These are phyloP conservation scores for Blastomyces emzantsi DNA, from an alignment of 2,329 filamentous ascomycete species.

Conservation along the genomic window DNA sequence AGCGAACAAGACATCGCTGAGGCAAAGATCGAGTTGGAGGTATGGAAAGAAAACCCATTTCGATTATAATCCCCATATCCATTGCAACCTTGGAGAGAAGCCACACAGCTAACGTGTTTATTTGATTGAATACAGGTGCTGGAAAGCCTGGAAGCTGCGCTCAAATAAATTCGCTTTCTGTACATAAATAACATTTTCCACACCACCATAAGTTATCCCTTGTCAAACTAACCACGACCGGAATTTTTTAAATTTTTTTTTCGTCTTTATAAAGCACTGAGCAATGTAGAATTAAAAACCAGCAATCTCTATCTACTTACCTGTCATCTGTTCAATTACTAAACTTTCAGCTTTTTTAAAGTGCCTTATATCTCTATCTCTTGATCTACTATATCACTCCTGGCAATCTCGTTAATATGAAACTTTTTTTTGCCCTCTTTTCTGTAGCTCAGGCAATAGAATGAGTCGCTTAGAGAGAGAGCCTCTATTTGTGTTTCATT, in stretches of 20 bases:
- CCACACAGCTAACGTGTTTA: background rate
- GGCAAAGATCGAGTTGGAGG: constrained; percentile 99
- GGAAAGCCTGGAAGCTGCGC: constrained; percentile 41
- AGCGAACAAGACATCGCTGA: constrained; percentile 97
- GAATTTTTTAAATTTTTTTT: background rate
- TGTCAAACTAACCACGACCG: background rate
- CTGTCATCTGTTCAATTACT: background rate
- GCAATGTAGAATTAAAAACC: constrained; percentile 13
- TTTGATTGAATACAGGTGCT: constrained; percentile 33
- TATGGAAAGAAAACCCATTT: constrained; percentile 36
- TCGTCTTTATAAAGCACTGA: constrained; percentile 6
- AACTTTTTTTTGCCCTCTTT: no score
- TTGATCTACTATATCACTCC: no score
- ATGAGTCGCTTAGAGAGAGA: no score
- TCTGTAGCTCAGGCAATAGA: no score
- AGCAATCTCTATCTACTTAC: background rate
- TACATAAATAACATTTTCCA: constrained; percentile 24
- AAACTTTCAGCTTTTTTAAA: background rate
- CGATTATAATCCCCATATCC: background rate
- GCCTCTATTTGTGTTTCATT: no score
- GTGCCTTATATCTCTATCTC: background rate
- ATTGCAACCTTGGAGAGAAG: background rate
- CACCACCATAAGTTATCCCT: background rate
- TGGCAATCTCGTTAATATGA: background rate
- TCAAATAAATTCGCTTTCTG: constrained; percentile 40